Evolutionary conservation across 192 early-diverging fungal species (phyloP).

Genomic region (Coemansia nantahalensis): DNA sequence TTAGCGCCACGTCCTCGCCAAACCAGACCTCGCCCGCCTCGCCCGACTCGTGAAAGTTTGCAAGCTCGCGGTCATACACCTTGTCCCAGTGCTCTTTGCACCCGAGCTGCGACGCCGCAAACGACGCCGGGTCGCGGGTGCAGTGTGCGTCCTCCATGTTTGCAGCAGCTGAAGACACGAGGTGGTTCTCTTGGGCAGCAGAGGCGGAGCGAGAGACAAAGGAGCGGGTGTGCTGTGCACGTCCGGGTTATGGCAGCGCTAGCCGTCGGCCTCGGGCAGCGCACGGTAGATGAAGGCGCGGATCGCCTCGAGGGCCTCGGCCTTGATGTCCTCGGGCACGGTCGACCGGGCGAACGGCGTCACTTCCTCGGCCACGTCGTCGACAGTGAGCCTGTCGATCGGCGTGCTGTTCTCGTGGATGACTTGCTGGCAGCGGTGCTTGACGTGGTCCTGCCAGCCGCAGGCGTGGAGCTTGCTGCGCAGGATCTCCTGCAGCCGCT

Average conservation of each 20-base stretch:
- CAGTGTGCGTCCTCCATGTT: too few relatives aligned
- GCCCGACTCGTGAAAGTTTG: constrained; percentile 75
- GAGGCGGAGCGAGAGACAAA: too few relatives aligned
- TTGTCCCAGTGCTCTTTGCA: constrained; percentile 71
- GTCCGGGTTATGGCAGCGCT: constrained; percentile 2
- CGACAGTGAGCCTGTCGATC: constrained; percentile 37
- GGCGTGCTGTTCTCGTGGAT: constrained; percentile 30
- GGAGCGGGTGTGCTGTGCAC: too few relatives aligned
- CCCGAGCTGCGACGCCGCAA: constrained; percentile 45
- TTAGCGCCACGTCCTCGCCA: constrained; percentile 77
- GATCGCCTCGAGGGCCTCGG: constrained; percentile 45
- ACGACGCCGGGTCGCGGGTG: constrained; percentile 6
- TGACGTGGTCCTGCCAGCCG: constrained; percentile 53
- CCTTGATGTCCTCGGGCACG: constrained; percentile 47
- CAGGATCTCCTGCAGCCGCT: constrained; percentile 51
- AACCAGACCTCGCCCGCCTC: constrained; percentile 95
- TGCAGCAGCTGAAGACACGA: too few relatives aligned
- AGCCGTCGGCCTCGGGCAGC: constrained; percentile 37
- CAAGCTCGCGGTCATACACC: constrained; percentile 75
- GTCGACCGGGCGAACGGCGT: constrained; percentile 41
- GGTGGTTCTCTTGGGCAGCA: too few relatives aligned
- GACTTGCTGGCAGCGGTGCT: constrained; percentile 46
- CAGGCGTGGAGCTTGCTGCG: constrained; percentile 45
- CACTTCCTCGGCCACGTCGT: constrained; percentile 43
- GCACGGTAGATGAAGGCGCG: constrained; percentile 41